phyloP scores from a whole-genome alignment of 768 basidiomycete genomes.

The Russula olivacea region DNA sequence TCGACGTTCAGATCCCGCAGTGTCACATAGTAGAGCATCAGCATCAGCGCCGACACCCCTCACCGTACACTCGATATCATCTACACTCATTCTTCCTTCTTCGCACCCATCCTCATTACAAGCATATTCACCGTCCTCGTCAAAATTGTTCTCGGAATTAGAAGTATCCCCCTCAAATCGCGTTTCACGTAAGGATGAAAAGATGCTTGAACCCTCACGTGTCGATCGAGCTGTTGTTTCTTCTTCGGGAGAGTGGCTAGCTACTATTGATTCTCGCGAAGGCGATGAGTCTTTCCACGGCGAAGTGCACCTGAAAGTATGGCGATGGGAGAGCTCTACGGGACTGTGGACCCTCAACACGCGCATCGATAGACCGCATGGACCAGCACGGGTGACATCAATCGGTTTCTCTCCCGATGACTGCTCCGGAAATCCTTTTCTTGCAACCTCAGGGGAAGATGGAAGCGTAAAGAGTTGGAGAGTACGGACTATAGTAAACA shows the following conservation, averaged over 20 bases:
- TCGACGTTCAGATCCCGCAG: conserved; percentile 33
- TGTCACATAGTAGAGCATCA: conserved; percentile 33
- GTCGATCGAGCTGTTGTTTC: conserved; percentile 69
- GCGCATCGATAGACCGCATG: conserved; percentile 85
- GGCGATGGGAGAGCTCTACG: conserved; percentile 71
- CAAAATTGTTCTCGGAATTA: conserved; percentile 72
- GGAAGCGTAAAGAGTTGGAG: conserved; percentile 79
- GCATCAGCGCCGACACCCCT: conserved; percentile 54
- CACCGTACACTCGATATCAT: conserved; percentile 65
- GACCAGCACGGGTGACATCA: conserved; percentile 51
- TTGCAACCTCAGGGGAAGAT: conserved; percentile 75
- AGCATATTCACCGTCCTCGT: conserved; percentile 70
- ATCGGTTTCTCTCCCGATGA: conserved; percentile 60
- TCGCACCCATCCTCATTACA: conserved; percentile 96
- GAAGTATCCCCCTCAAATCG: conserved; percentile 94
- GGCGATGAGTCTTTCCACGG: conserved; percentile 57
- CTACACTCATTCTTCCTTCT: conserved; percentile 80
- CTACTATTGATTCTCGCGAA: conserved; percentile 74
- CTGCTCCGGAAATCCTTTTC: conserved; percentile 33
- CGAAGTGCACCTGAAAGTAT: conserved; percentile 83
- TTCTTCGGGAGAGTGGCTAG: conserved; percentile 79
- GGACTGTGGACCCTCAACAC: conserved; percentile 75
- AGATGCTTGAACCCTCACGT: conserved; percentile 62
- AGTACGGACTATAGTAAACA: conserved; percentile 42
- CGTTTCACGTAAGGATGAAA: conserved; percentile 76